Percentiles rank a stretch among this genome's conserved stretches.
Conservation (phyloP, 2,329 filamentous ascomycete species). For the Leptographium galeiforme region DNA sequence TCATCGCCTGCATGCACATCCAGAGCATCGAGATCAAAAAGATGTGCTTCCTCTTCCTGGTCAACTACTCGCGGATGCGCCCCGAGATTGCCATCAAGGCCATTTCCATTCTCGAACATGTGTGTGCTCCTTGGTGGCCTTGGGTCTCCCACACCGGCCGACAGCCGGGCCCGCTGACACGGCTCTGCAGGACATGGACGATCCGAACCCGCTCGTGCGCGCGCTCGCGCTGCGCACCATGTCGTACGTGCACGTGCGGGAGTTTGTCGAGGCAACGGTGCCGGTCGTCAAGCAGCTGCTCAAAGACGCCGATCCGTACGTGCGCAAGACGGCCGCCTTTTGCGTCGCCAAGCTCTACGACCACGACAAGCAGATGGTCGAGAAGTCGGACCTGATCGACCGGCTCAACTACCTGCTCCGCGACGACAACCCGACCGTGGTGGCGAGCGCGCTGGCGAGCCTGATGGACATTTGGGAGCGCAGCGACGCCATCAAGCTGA, state of each 20-base stretch:
- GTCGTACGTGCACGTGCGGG: conserved; percentile 91
- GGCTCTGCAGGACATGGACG: conserved; percentile 66
- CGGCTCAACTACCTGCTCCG: conserved; percentile 76
- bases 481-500: conserved; percentile 93
- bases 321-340: conserved; percentile 92
- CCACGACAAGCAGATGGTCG: conserved; percentile 81
- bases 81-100: conserved; percentile 90
- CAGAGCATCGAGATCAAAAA: conserved; percentile 97
- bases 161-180: background rate
- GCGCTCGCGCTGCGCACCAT: conserved; percentile 88
- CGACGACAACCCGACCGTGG: conserved; percentile 95
- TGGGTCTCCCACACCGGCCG: background rate
- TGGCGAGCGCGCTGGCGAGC: conserved; percentile 80
- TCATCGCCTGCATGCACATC: conserved; percentile 91
- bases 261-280: conserved; percentile 87
- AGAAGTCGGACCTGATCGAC: conserved; percentile 84
- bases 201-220: conserved; percentile 80
- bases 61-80: conserved; percentile 92
- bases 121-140: conserved; percentile 18
- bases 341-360: conserved; percentile 97
- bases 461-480: conserved; percentile 98
- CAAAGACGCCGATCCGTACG: conserved; percentile 81
- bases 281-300: conserved; percentile 72
- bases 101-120: conserved; percentile 71
- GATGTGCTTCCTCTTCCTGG: conserved; percentile 97